These are phyloP conservation scores for Marchantia paleacea DNA, from an alignment of 225 moss, liverwort and hornwort genomes.

Conservation along the genomic window DNA sequence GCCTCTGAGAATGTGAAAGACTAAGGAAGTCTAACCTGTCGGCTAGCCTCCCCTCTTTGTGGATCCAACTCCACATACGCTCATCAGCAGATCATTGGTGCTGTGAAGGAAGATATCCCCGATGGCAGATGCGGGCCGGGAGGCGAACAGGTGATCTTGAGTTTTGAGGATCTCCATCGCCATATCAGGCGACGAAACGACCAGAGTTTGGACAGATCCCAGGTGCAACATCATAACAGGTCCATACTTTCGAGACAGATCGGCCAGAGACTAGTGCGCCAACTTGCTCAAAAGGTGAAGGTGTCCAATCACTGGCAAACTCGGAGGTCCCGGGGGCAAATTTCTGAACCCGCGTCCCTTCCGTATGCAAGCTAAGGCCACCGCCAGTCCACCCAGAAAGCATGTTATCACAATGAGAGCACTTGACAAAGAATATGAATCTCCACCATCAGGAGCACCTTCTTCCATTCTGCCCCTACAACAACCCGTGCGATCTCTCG, in stretches of 20 bases:
- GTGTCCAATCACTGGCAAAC: conserved; percentile 17
- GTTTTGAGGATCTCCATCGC: conserved; percentile 48
- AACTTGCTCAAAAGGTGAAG: conserved; percentile 6
- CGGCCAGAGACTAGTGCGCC: conserved; percentile 9
- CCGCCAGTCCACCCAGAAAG: neutral
- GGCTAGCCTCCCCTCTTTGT: too few relatives aligned
- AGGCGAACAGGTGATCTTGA: conserved; percentile 48
- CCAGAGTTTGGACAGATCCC: conserved; percentile 28
- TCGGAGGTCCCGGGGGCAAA: conserved; percentile 13
- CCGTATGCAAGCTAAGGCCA: neutral
- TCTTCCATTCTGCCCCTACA: neutral
- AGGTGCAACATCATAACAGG: conserved; percentile 40
- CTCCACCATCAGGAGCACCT: neutral
- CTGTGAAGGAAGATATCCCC: too few relatives aligned
- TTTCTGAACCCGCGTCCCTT: neutral
- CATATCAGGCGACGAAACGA: conserved; percentile 40
- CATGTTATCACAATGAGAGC: neutral
- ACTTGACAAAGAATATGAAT: neutral
- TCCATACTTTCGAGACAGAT: conserved; percentile 18
- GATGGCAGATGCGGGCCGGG: neutral
- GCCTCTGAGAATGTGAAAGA: too few relatives aligned
- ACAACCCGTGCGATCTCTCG: neutral
- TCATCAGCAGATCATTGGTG: too few relatives aligned
- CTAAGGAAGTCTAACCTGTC: too few relatives aligned
- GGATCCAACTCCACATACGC: too few relatives aligned